Evolutionary conservation across 805 yeast genomes (phyloP).

Genomic region (Candida gorgasii): DNA sequence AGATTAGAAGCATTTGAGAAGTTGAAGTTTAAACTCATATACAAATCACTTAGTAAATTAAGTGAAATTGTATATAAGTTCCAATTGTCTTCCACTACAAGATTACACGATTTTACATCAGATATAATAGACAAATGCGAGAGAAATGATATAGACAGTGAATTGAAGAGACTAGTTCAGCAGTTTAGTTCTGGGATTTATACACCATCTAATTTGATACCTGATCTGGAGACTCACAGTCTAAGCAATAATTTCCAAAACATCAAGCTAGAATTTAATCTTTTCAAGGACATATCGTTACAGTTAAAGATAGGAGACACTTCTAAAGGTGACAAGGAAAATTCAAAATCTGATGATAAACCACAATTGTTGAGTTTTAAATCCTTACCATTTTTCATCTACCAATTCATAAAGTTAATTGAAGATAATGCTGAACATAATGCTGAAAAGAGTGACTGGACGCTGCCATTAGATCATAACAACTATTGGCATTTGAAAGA

Average conservation of each 20-base stretch:
- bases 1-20: conserved; percentile 36
- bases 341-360: conserved; percentile 15
- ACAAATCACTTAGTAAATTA: conserved; percentile 32
- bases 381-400: conserved; percentile 36
- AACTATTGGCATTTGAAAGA: conserved; percentile 38
- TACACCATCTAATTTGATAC: conserved; percentile 36
- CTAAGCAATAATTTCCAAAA: conserved; percentile 41
- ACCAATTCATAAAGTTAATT: conserved; percentile 21
- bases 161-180: conserved; percentile 24
- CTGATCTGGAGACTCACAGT: conserved; percentile 24
- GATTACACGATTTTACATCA: conserved; percentile 25
- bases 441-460: conserved; percentile 23
- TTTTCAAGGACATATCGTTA: conserved; percentile 42
- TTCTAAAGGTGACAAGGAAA: too few relatives aligned
- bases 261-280: conserved; percentile 36
- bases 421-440: conserved; percentile 11
- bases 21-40: conserved; percentile 33
- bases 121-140: conserved; percentile 20
- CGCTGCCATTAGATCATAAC: conserved; percentile 30
- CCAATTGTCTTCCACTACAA: conserved; percentile 25
- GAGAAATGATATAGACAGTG: conserved; percentile 22
- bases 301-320: conserved; percentile 28
- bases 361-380: conserved; percentile 22
- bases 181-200: conserved; percentile 39
- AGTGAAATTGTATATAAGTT: conserved; percentile 33